A percentile compares a stretch with the other conserved stretches of the same genome.
These are phyloP conservation scores for Oenanthe javanica DNA, from an alignment of 140 eudicot genomes.

Conservation along the genomic window DNA sequence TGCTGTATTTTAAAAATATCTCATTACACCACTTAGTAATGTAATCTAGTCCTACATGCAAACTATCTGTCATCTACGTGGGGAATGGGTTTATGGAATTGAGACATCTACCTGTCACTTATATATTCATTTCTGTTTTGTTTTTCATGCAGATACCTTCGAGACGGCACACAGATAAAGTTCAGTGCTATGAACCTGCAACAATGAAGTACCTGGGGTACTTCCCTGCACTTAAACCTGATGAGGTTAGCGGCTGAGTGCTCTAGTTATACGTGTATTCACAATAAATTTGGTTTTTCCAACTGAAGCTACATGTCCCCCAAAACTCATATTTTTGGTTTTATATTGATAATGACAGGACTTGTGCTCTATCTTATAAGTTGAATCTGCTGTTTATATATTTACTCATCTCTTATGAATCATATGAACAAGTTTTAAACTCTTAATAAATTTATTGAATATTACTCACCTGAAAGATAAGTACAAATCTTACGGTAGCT, in stretches of 20 bases:
- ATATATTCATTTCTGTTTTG: neutral
- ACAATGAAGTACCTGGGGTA: conserved; percentile 95
- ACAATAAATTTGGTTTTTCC: neutral
- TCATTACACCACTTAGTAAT: neutral
- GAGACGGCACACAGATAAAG: conserved; percentile 89
- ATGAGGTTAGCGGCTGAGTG: conserved; percentile 48
- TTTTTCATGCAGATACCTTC: conserved; percentile 66
- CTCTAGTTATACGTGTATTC: neutral
- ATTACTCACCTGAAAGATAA: neutral
- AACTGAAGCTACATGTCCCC: conserved; percentile 2
- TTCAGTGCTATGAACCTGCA: conserved; percentile 97
- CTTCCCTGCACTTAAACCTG: conserved; percentile 75
- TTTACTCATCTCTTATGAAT: neutral
- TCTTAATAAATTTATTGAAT: neutral
- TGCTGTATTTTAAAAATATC: neutral
- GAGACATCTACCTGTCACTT: neutral
- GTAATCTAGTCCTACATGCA: neutral
- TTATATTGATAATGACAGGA: neutral
- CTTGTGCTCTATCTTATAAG: neutral
- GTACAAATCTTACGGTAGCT: neutral
- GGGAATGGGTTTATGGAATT: neutral
- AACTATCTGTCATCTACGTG: no score
- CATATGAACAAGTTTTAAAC: neutral
- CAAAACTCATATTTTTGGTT: neutral
- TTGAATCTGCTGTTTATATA: neutral